Evolutionary conservation across 345 rosid genomes (phyloP).

Genomic region (Corymbia maculata): DNA sequence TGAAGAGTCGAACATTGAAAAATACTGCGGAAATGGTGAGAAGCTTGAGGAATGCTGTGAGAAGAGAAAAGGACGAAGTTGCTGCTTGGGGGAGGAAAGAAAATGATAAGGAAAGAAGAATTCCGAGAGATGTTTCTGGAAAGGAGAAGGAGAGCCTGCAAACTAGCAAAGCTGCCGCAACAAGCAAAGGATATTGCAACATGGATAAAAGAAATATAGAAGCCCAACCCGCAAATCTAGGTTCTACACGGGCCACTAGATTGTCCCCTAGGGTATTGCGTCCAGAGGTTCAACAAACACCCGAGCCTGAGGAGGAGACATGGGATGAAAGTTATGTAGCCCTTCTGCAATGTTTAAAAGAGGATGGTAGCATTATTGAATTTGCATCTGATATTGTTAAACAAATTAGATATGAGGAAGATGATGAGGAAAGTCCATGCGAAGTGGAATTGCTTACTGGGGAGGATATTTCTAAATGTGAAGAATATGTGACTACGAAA

Average conservation of each 20-base stretch:
- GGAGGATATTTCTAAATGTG: neutral
- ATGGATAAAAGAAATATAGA: neutral
- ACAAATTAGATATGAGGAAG: constrained; percentile 13
- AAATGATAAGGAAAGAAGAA: neutral
- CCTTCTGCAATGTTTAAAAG: constrained; percentile 2
- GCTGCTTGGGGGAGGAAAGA: neutral
- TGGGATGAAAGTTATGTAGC: constrained; percentile 15
- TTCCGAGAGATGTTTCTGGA: neutral
- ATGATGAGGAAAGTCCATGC: constrained; percentile 14
- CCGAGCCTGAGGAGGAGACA: neutral
- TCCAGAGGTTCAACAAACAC: neutral
- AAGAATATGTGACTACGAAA: constrained; percentile 9
- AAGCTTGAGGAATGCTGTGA: neutral
- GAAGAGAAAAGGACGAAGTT: neutral
- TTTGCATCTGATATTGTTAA: constrained; percentile 6
- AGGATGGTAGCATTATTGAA: neutral
- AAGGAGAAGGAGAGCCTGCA: neutral
- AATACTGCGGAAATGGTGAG: neutral
- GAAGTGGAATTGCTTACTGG: constrained; percentile 28
- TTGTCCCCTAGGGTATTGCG: neutral
- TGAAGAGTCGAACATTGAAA: neutral
- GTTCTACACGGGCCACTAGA: neutral
- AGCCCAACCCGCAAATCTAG: no score
- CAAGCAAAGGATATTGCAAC: neutral
- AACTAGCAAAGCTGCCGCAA: constrained; percentile 5